Base-by-base conservation (phyloP, 352 stramenopile species). In the Phytophthora litchii region DNA sequence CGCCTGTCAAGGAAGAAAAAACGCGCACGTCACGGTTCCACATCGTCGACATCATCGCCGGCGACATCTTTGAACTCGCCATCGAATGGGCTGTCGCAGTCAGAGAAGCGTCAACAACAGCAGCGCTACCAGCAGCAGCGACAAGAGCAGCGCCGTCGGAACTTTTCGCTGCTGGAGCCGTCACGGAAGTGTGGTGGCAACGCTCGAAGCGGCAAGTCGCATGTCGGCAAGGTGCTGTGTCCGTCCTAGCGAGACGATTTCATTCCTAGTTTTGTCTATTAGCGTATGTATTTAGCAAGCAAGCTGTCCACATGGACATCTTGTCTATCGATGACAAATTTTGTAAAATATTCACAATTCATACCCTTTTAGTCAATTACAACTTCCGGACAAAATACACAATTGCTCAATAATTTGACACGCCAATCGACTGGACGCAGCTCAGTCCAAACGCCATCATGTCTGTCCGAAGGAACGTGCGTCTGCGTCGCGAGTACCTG, bases 401-500 rank as follows among this genome's bases (percentile, higher is more conserved):
- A 27, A 27, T 27, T 27, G 23, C 3, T 5, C 23, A 27, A 27
- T 27, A 5, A 43, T 16, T 54, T 44, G 20, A 50, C 17, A 9
- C 9, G 16, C 10, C 50, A 69, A 69, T 58, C 27, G 53, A 62
- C 34, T 74, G 66, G 60, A 49, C 63, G 43, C 34, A 35, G 27
- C 25, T 10, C 45, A 50, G 43, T 29, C 29, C 23, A 62, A 64
- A 43, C 21, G 21, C 46, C 37, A 49, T n/a, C 50, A 95, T 95
- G 87, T 95, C 87, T 42, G 85, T 97, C 41, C 86, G 91, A 45
- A 78, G 97, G 40, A 97, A 99, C 60, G 96, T 99, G 38, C 95
- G 98, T 71, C 78, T 99, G 21, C 96, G 97, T 41, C 96, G 98
- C 64, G 98, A 99, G 78, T 99, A 99, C 72, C 79, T 99, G 56